phyloP scores from a whole-genome alignment of 805 yeast species.

The Kluyveromyces nonfermentans region DNA sequence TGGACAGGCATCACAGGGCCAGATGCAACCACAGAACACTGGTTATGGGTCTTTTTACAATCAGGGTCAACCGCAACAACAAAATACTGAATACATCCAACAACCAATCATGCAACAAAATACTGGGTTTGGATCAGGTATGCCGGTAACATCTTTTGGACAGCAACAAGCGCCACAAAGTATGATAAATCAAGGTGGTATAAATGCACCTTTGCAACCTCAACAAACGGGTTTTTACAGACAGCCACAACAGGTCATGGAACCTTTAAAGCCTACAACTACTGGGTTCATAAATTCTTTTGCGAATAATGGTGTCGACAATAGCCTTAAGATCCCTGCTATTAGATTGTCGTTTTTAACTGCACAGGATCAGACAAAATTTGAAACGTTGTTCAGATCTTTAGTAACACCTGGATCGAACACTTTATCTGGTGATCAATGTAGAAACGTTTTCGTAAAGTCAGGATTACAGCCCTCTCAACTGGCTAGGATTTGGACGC shows the following conservation, averaged over 20 bases:
- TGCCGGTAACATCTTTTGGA: conserved; percentile 28
- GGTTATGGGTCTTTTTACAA: no score
- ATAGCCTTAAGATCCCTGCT: conserved; percentile 54
- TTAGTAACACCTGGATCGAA: conserved; percentile 51
- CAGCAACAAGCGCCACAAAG: conserved; percentile 1
- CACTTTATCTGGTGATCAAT: conserved; percentile 56
- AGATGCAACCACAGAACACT: conserved; percentile 11
- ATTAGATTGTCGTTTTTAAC: conserved; percentile 80
- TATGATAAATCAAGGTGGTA: neutral
- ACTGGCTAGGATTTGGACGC: conserved; percentile 80
- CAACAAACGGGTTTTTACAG: conserved; percentile 42
- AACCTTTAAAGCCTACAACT: conserved; percentile 34
- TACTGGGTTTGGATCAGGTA: neutral
- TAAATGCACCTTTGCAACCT: conserved; percentile 18
- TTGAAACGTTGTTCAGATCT: conserved; percentile 73
- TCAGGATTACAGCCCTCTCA: conserved; percentile 69
- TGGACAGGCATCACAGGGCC: conserved; percentile 1
- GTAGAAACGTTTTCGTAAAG: conserved; percentile 68
- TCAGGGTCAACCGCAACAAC: conserved; percentile 13
- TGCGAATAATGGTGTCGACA: conserved; percentile 40
- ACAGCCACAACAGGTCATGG: conserved; percentile 20
- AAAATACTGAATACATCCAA: conserved; percentile 23
- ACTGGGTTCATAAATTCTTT: conserved; percentile 39
- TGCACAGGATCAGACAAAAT: conserved; percentile 75
- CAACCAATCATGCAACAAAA: conserved; percentile 25